Percentiles rank a stretch among this genome's conserved stretches.
phyloP scores from a whole-genome alignment of 495 filamentous ascomycete genomes.

The Cairneyella variabilis region DNA sequence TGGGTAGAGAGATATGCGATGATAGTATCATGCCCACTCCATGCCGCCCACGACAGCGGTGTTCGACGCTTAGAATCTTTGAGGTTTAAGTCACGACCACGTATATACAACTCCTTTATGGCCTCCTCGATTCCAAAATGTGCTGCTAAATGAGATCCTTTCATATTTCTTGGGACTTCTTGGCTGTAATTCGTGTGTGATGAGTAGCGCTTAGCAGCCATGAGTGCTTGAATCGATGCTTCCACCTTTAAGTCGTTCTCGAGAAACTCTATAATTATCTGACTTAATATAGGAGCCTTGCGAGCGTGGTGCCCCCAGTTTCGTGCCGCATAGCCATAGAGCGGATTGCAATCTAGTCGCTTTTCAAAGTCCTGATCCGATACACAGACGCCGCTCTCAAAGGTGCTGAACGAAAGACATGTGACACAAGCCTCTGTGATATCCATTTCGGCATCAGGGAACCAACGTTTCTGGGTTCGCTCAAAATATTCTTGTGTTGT shows the following conservation, averaged over 20 bases:
- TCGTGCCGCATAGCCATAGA: background rate
- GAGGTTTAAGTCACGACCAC: background rate
- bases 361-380: background rate
- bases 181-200: slow-evolving; percentile 10
- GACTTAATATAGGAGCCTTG: background rate
- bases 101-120: background rate
- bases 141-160: slow-evolving; percentile 23
- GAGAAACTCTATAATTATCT: background rate
- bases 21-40: background rate
- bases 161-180: slow-evolving; percentile 13
- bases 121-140: slow-evolving; percentile 17
- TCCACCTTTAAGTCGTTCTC: background rate
- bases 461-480: background rate
- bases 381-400: background rate
- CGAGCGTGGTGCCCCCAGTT: background rate
- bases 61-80: slow-evolving; percentile 21
- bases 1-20: background rate
- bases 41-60: slow-evolving; percentile 26
- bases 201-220: background rate
- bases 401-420: background rate
- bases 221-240: background rate
- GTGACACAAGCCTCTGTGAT: background rate
- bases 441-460: background rate
- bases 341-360: background rate
- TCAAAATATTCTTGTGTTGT: background rate